Evolutionary conservation across 2,329 filamentous ascomycete species (phyloP).

Genomic region (Phialophora chinensis): DNA sequence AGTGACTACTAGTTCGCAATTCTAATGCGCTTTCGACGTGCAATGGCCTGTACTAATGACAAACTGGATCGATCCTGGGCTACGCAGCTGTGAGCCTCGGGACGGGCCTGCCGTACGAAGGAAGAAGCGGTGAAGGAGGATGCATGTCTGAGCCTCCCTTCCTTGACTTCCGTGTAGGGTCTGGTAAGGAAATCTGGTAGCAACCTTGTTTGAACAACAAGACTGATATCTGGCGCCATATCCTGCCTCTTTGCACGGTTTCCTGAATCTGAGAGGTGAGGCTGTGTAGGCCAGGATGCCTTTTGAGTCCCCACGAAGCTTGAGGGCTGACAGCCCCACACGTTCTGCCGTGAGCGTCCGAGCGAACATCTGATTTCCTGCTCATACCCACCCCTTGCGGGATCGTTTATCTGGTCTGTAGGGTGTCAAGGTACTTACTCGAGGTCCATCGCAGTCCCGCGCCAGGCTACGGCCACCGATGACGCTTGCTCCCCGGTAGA

Average conservation of each 20-base stretch:
- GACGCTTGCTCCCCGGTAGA: too few species aligned
- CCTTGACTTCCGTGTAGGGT: neutral
- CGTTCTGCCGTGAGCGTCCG: neutral
- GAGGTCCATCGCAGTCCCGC: neutral
- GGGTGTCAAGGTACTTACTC: neutral
- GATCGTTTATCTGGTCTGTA: neutral
- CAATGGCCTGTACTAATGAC: neutral
- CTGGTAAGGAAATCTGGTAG: slow-evolving; percentile 17
- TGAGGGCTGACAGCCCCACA: neutral
- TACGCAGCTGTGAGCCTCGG: neutral
- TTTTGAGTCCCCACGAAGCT: too few species aligned
- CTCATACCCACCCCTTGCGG: neutral
- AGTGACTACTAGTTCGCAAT: neutral
- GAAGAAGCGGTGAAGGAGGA: slow-evolving; percentile 15
- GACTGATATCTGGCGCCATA: neutral
- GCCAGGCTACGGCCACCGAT: too few species aligned
- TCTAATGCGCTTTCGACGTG: neutral
- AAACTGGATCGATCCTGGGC: neutral
- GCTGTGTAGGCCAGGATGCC: neutral
- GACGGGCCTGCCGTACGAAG: slow-evolving; percentile 3
- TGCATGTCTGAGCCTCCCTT: neutral
- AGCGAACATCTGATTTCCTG: neutral
- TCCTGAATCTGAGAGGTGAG: neutral
- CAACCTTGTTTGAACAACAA: slow-evolving; percentile 32
- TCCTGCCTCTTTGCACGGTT: neutral